Base-by-base conservation (phyloP, 2,329 filamentous ascomycete species). In the Rhinocladiella similis region DNA sequence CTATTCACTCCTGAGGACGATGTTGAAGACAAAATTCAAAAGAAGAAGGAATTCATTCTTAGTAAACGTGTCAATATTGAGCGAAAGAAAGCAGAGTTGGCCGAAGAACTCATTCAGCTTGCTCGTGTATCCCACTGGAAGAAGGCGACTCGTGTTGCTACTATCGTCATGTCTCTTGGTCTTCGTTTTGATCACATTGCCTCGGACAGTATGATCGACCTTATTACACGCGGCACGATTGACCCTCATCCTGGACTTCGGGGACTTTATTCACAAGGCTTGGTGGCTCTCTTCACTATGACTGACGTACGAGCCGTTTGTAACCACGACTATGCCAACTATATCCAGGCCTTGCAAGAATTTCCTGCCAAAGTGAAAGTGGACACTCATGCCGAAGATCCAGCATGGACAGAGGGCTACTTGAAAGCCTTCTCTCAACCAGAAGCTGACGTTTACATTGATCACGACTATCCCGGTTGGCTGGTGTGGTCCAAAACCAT, bases 401-500 rank as follows among this genome's bases (percentile, higher is more conserved):
- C 86, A 0, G 78, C 83, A 7, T 96, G 90, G 81, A 99, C 94
- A 0, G 73, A 86, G 53, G 83, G 86, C 20, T 96, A 91, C 68
- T 78, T 99, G 0, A 81, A 85, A 1, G 82, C 84, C 19, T 99
- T 99, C 70, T 85, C 86, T 9, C 81, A 88, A 47, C 86, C 88
- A 5, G 86, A 86, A 29, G 87, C 90, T 0, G 86, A 96, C 61
- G 96, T 95, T 71, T 95, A 92, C 70, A 85, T 97, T 45, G 94
- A 99, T 69, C 83, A 86, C 53, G 93, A 97, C 69, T 89, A 95
- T 69, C 91, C 93, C 3, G 94, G 94, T 29, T 99, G 95, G 95
- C 81, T 99, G 16, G 91, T 96, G 0, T 99, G 94, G 94, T 89
- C 88, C 50, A 90, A 94, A 72, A 85, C 82, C 29, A 93, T 97